Evolutionary conservation across 1,284 basidiomycete genomes (phyloP), one percentile per base, ranked within the genome.

Genomic region (Neonothopanus nambi): DNA sequence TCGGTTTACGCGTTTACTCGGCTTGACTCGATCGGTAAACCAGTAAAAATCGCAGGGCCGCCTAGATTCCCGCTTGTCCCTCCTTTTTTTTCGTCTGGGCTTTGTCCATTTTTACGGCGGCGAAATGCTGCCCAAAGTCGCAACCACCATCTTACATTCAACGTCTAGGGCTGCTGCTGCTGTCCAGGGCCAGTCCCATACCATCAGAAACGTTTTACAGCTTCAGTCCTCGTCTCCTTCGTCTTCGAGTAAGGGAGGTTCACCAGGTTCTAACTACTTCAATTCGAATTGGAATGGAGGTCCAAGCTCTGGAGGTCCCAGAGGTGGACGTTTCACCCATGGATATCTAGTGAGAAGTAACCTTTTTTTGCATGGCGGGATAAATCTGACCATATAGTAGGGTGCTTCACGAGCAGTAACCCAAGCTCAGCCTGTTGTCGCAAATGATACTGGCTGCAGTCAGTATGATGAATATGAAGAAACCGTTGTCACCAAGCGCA

Each of bases 81-180:
- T 11, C 8, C 30, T 33, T 33, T 33, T 33, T 33, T 33, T 13
- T 33, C 30, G 30, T 33, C 30, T 33, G 30, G 30, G 30, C 30
- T 33, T 33, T 33, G 30, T 33, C 30, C 30, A 33, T 11, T 11
- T n/a, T 5, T 13, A 21, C 43, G 43, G 52, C 52, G 50, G 55
- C 46, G 39, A 15, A 26, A 92, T 92, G 89, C 72, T 92, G 64
- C 89, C 90, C 18, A 90, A 90, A 70, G 85, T 89, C 69, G 85
- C 87, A 21, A 86, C 83, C 26, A 82, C 86, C 50, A 75, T 92
- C 51, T 72, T 91, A 30, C 81, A 90, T 59, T 84, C 85, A 60
- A 88, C 86, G 0, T 79, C 84, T 23, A 84, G 89, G 63, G 88
- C 86, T 15, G 89, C 84, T 48, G 81, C 85, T 2, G 81, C 84